Evolutionary conservation across 345 rosid genomes (phyloP), one percentile per base, ranked within the genome.

Genomic region (Eutrema heterophyllum): DNA sequence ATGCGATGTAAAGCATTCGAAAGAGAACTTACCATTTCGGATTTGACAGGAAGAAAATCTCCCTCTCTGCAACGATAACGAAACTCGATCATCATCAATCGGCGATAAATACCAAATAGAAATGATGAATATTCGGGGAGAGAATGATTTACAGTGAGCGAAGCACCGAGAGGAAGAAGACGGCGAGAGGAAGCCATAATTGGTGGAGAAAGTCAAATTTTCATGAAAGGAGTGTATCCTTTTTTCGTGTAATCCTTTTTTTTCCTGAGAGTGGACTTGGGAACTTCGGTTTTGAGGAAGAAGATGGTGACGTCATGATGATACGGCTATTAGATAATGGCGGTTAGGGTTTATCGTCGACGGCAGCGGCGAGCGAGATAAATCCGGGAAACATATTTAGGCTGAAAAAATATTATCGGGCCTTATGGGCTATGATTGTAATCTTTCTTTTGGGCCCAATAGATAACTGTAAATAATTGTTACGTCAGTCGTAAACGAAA

Each of bases 21-120:
- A 12, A 4, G 24, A 4, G 24, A 65, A 60, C 71, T 57, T 53
- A 84, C 91, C 87, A 76, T 80, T 70, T 43, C 54, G 63, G 72
- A 67, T 55, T 67, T 73, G 81, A 11, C 27, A 15, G 16, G 76
- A 41, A 40, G 77, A 64, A 46, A 74, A 40, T 50, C 49, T 59
- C 12, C 73, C 71, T 65, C 84, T 83, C 97, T 91, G 88, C 74
- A 57, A 75, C 26, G 11, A 73, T 35, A 43, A 65, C 8, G 67
- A 41, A 16, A 41, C 68, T 65, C 49, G 67, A 71, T 77, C 69
- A 33, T 48, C 26, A 73, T 44, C 33, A 33, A 73, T 56, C 26
- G 53, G 16, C 18, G 26, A 40, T 12, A 64, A 58, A 55, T 21
- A 60, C 6, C 0, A 61, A 63, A 69, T 0, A 14, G 45, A 48